Base-by-base conservation (phyloP, 257 asterid genomes). In the Capsicum chinense region DNA sequence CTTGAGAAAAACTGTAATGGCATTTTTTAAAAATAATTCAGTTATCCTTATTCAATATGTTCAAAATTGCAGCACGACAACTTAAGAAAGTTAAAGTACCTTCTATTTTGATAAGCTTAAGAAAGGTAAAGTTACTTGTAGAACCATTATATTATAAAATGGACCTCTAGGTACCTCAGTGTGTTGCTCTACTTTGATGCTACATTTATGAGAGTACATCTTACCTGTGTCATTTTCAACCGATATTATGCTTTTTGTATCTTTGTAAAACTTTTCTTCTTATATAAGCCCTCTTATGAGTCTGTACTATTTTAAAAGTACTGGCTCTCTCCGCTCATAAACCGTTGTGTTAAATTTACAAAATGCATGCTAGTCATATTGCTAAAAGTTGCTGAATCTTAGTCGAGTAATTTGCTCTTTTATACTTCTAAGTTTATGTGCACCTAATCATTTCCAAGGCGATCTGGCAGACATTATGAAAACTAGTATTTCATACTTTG, bases 241-340 rank as follows among this genome's bases (percentile, higher is more conserved):
- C 1, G 9, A 37, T 71, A n/a, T 47, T 17, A n/a, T 47, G 44
- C 79, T 9, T 9, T 9, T n/a, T 71, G 10, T 71, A 0, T 17
- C 37, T 9, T 47, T 71, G 3, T 17, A 37, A 37, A 37, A 37
- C 42, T 37, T 37, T 37, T 2, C 42, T 37, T 37, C 4, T 37
- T 37, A 37, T 21, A 71, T 71, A 58, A 44, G n/a, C 79, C 79
- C 10, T 47, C 58, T n/a, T 71, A n/a, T 57, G 58, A 71, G 39
- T 44, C 79, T 5, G 3, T 8, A 9, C 58, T n/a, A 39, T 71
- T 37, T 44, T 71, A 44, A 44, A n/a, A 44, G 37, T 47, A 17
- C 79, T 71, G 79, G 57, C 79, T 44, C 35, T 37, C 71, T 70
- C 79, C 79, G n/a, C 79, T 47, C 39, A 71, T n/a, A 44, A 71